Base-by-base conservation (phyloP, 768 basidiomycete species). In the Asterophora parasitica region DNA sequence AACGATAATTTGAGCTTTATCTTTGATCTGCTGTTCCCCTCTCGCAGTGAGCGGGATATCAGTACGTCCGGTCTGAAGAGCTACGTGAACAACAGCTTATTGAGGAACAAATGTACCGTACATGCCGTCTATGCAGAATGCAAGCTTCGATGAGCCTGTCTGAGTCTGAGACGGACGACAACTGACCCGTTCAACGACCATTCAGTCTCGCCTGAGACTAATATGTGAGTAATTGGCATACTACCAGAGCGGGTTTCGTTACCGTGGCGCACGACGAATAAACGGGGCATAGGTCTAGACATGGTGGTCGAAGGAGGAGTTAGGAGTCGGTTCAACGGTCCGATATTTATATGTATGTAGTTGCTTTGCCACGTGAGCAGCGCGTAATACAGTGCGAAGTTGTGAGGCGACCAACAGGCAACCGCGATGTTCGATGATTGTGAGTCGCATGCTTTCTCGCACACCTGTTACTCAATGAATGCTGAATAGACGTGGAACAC, bases 101-200 rank as follows among this genome's bases (percentile, higher is more conserved):
- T 26, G 11, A 32, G 12, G 15, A 7, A 27, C 4, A 20, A 11
- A 42, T 15, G 11, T n/a, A 16, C 65, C 78, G 12, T 61, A 83
- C 85, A 62, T 85, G 84, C 52, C 85, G 78, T 57, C 84, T 85
- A 50, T 52, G 31, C 51, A 43, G 45, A 45, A 48, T 58, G 28
- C 43, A 36, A 42, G 49, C 23, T 23, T 43, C n/a, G n/a, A 26
- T 36, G 16, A 12, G 39, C 26, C 20, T 17, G 42, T 20, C 12
- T 27, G 20, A 8, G 12, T 12, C 28, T 19, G 5, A 33, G 23
- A 23, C 23, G 5, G 30, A 20, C 26, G 28, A 23, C 30, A 20
- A 65, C 79, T 63, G 48, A 84, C 81, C 92, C 92, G 57, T 87
- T 92, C 36, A 85, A 59, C 13, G 89, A 90, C 92, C 93, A 97